These are phyloP conservation scores for Melaleuca alternifolia DNA, from an alignment of 345 rosid genomes.

Conservation along the genomic window DNA sequence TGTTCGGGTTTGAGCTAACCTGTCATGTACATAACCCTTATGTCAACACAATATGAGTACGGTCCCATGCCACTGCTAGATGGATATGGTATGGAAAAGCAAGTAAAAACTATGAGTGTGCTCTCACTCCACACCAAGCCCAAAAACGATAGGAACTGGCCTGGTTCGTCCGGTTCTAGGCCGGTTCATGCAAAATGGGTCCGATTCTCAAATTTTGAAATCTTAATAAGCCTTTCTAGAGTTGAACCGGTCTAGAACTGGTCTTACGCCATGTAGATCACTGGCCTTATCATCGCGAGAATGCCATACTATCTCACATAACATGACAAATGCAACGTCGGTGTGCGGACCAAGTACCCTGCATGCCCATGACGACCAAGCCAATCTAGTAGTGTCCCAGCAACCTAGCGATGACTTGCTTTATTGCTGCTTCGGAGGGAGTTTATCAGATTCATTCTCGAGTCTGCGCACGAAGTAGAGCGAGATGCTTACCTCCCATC, in stretches of 20 bases:
- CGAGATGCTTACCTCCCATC: slow-evolving; percentile 65
- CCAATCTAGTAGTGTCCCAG: neutral
- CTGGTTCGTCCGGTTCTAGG: neutral
- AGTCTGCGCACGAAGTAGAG: neutral
- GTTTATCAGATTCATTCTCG: neutral
- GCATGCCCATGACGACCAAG: neutral
- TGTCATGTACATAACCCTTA: neutral
- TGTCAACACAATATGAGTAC: too few relatives aligned
- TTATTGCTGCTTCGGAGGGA: neutral
- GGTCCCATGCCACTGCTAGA: neutral
- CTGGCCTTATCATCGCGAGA: too few relatives aligned
- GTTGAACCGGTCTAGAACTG: neutral
- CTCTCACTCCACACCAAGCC: neutral
- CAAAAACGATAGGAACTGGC: neutral
- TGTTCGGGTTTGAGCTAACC: neutral
- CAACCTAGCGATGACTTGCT: neutral
- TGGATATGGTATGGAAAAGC: neutral
- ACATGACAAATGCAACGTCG: too few relatives aligned
- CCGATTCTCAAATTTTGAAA: too few relatives aligned
- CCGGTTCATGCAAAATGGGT: neutral
- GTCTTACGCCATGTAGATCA: neutral
- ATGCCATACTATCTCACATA: too few relatives aligned
- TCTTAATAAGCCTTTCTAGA: neutral
- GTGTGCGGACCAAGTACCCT: neutral
- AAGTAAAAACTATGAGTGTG: neutral